Conservation (phyloP, 1,284 basidiomycete species). For the Rugosomyces carneus region DNA sequence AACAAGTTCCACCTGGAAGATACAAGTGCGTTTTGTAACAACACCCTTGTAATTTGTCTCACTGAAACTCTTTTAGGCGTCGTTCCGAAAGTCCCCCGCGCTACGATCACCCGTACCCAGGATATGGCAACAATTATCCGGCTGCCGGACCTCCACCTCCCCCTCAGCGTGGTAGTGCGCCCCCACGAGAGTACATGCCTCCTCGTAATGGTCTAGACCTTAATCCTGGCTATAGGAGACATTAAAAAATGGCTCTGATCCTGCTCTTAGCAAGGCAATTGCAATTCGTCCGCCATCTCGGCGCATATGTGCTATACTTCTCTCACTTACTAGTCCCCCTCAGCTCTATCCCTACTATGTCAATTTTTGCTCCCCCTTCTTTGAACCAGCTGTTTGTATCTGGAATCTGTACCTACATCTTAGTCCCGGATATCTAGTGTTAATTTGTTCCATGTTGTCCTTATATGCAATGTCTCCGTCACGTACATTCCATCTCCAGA, state of each 20-base stretch:
- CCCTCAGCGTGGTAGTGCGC: constrained; percentile 24
- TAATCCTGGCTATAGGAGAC: constrained; percentile 29
- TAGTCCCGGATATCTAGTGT: neutral
- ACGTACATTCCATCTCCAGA: too few relatives aligned
- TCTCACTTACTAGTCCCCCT: constrained; percentile 8
- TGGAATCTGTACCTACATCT: neutral
- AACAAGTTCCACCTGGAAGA: constrained; percentile 32
- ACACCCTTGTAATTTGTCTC: neutral
- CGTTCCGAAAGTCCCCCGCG: constrained; percentile 58
- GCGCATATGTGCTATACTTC: neutral
- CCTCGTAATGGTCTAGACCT: constrained; percentile 41
- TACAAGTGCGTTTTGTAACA: constrained; percentile 41
- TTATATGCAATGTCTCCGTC: neutral
- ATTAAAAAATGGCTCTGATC: constrained; percentile 17
- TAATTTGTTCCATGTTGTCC: neutral
- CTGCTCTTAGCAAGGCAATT: neutral
- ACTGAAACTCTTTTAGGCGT: constrained; percentile 37
- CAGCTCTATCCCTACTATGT: constrained; percentile 10
- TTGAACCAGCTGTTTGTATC: neutral
- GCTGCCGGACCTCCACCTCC: constrained; percentile 35
- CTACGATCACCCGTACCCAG: constrained; percentile 46
- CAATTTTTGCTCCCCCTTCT: neutral
- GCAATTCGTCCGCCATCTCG: neutral
- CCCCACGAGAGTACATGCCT: constrained; percentile 55
- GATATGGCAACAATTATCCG: constrained; percentile 46